Conservation (phyloP, 2,329 filamentous ascomycete species). For the Colletotrichum salicis region DNA sequence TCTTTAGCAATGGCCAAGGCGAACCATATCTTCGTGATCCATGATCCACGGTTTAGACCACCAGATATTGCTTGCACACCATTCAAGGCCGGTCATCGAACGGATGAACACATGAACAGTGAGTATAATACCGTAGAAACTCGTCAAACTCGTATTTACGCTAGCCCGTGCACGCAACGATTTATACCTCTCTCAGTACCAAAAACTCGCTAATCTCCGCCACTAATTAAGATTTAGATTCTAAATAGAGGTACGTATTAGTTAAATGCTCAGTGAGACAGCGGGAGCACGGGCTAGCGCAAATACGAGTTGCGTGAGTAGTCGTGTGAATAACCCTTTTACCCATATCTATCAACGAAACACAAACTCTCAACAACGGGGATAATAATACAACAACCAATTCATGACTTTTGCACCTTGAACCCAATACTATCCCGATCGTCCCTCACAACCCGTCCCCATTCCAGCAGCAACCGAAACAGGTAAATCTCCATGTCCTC, state of each 20-base stretch:
- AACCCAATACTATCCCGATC: conserved; percentile 58
- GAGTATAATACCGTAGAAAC: background rate
- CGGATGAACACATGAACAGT: background rate
- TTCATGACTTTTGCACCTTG: conserved; percentile 28
- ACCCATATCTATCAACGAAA: background rate
- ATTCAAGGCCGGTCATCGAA: background rate
- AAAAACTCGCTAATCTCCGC: too few relatives aligned
- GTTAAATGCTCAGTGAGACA: too few relatives aligned
- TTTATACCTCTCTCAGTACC: too few relatives aligned
- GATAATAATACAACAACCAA: background rate
- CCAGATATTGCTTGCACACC: background rate
- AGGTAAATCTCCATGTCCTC: conserved; percentile 86
- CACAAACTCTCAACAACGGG: background rate
- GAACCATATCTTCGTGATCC: too few relatives aligned
- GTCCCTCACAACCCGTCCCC: conserved; percentile 77
- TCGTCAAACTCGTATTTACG: too few relatives aligned
- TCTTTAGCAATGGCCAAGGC: too few relatives aligned
- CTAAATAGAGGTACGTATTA: too few relatives aligned
- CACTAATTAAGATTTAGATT: too few relatives aligned
- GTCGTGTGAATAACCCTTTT: background rate
- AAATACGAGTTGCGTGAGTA: too few relatives aligned
- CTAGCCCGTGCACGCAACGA: too few relatives aligned
- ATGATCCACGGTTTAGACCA: background rate
- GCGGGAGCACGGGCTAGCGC: too few relatives aligned
- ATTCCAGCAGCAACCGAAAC: conserved; percentile 81